Evolutionary conservation across 75 land plant genomes (phyloP).

Genomic region (Cryptomeria japonica): DNA sequence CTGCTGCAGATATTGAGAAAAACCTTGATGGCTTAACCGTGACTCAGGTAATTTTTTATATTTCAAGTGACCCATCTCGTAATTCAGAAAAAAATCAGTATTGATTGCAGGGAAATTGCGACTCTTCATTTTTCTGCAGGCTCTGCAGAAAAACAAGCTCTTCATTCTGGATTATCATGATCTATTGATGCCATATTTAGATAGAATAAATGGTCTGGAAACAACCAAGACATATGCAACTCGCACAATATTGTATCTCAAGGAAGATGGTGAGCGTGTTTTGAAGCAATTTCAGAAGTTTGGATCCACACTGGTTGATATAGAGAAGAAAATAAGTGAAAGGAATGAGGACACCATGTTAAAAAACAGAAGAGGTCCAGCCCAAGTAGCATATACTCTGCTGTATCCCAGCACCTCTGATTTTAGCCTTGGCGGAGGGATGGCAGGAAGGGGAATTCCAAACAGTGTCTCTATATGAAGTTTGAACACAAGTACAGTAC

Average conservation of each 20-base stretch:
- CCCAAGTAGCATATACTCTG: constrained; percentile 36
- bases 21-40: constrained; percentile 56
- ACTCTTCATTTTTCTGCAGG: constrained; percentile 3
- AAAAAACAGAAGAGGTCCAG: constrained; percentile 28
- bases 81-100: not conserved
- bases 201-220: constrained; percentile 18
- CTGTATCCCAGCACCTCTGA: constrained; percentile 34
- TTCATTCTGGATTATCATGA: constrained; percentile 34
- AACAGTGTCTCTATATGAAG: constrained; percentile 25
- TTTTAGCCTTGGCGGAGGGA: constrained; percentile 14
- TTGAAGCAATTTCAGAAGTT: constrained; percentile 18
- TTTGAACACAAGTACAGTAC: no score
- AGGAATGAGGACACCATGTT: constrained; percentile 22
- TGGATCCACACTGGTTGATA: not conserved
- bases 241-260: constrained; percentile 23
- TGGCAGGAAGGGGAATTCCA: constrained; percentile 55
- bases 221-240: constrained; percentile 25
- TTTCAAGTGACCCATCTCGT: not conserved
- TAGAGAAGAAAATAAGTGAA: constrained; percentile 20
- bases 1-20: constrained; percentile 43
- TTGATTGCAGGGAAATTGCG: not conserved
- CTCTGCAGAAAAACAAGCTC: constrained; percentile 22
- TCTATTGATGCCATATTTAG: constrained; percentile 18
- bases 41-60: constrained; percentile 35
- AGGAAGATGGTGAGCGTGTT: constrained; percentile 12